A percentile compares a stretch with the other conserved stretches of the same genome.
Conservation (phyloP, 352 stramenopile genomes). For the Elongisporangium prolatum region DNA sequence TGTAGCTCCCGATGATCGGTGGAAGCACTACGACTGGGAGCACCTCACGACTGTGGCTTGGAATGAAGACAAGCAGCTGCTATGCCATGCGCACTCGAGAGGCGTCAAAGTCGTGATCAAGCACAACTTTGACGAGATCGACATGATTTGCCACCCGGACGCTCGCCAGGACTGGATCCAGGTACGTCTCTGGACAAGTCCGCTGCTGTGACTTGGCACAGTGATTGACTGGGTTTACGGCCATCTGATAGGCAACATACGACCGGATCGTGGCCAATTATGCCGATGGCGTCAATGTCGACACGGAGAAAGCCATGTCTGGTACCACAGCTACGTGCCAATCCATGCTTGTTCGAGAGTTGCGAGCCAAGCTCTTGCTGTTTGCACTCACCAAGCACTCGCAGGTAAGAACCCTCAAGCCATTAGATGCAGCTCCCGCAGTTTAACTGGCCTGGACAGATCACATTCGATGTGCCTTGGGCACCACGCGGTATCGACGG, state of each 20-base stretch:
- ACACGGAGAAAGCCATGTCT: constrained; percentile 69
- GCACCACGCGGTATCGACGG: constrained; percentile 71
- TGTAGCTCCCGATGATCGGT: constrained; percentile 45
- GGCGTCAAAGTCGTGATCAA: constrained; percentile 76
- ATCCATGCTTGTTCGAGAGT: constrained; percentile 46
- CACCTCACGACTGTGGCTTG: constrained; percentile 79
- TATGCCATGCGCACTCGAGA: constrained; percentile 76
- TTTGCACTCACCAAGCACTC: constrained; percentile 55
- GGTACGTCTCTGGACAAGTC: constrained; percentile 8
- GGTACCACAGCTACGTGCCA: constrained; percentile 40
- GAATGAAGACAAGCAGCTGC: constrained; percentile 78
- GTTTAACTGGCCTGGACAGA: constrained; percentile 23
- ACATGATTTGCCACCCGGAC: constrained; percentile 48
- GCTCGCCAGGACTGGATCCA: constrained; percentile 52
- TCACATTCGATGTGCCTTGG: constrained; percentile 83
- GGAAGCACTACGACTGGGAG: constrained; percentile 80
- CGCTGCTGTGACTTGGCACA: neutral
- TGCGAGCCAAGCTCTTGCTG: constrained; percentile 47
- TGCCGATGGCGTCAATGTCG: constrained; percentile 80
- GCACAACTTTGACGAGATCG: constrained; percentile 74
- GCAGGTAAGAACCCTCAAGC: constrained; percentile 27
- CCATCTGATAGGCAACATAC: constrained; percentile 33
- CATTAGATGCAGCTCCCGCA: neutral
- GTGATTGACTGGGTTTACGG: neutral
- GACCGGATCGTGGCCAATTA: constrained; percentile 57